Conservation (phyloP, 1,139 yeast species). For the Pichia sorboxylosa region DNA sequence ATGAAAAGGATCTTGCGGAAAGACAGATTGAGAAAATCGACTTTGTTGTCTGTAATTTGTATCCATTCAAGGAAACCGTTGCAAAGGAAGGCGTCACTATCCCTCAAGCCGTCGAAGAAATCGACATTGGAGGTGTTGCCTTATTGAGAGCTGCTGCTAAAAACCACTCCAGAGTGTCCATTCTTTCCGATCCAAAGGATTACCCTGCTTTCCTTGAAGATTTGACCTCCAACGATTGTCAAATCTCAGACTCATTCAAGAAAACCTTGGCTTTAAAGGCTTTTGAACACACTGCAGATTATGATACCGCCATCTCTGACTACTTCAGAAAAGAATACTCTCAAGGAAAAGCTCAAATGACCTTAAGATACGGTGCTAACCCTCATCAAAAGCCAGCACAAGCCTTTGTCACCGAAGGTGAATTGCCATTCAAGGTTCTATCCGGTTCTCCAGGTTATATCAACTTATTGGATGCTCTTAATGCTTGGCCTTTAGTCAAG, state of each 20-base stretch:
- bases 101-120: constrained; percentile 96
- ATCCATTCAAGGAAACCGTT: constrained; percentile 95
- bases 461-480: constrained; percentile 87
- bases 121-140: constrained; percentile 97
- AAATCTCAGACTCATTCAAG: constrained; percentile 61
- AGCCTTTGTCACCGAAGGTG: constrained; percentile 76
- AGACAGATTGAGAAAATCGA: constrained; percentile 94
- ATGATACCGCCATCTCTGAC: constrained; percentile 90
- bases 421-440: constrained; percentile 86
- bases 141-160: constrained; percentile 96
- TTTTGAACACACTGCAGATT: constrained; percentile 95
- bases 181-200: constrained; percentile 87
- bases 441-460: constrained; percentile 96
- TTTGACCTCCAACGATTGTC: constrained; percentile 39
- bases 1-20: constrained; percentile 72
- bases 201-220: constrained; percentile 80
- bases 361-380: constrained; percentile 95
- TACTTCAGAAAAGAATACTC: constrained; percentile 95
- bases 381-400: constrained; percentile 99
- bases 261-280: constrained; percentile 89
- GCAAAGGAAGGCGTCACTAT: constrained; percentile 92
- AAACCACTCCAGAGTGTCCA: constrained; percentile 92
- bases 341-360: constrained; percentile 79
- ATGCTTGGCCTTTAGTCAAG: constrained; percentile 97
- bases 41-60: constrained; percentile 91